phyloP scores from a whole-genome alignment of 257 asterid species.

The Marsdenia floribunda region DNA sequence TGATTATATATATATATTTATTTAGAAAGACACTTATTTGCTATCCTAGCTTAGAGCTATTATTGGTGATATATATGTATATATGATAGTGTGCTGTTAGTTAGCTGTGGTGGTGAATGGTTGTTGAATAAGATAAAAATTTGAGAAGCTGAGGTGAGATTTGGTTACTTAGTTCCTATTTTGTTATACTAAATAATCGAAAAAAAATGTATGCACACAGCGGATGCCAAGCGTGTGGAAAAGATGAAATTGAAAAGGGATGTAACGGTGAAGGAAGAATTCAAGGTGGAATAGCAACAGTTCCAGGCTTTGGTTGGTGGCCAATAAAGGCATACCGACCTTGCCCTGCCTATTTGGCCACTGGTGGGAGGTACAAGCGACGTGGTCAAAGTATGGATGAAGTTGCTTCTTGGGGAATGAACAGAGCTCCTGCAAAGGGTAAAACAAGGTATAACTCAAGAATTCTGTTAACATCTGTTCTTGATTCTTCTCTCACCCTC shows the following conservation, averaged over 20 bases:
- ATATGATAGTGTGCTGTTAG: background rate
- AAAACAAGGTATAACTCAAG: slow-evolving; percentile 33
- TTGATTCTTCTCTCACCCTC: no score
- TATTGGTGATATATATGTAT: background rate
- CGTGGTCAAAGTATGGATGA: slow-evolving; percentile 93
- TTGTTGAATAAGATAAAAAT: background rate
- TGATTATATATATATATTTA: background rate
- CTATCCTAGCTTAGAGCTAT: background rate
- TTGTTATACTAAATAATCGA: slow-evolving; percentile 1
- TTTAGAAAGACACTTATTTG: no score
- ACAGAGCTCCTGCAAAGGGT: slow-evolving; percentile 21
- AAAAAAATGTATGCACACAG: slow-evolving; percentile 21
- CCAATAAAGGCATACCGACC: slow-evolving; percentile 93
- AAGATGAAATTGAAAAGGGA: slow-evolving; percentile 63
- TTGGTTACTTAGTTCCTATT: background rate
- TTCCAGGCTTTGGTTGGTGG: slow-evolving; percentile 99
- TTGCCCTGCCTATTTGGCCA: slow-evolving; percentile 78
- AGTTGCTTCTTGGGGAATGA: slow-evolving; percentile 63
- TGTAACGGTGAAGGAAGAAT: slow-evolving; percentile 95
- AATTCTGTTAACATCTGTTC: no score
- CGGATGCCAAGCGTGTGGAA: slow-evolving; percentile 85
- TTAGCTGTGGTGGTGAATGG: background rate
- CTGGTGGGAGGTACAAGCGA: slow-evolving; percentile 81
- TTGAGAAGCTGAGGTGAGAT: background rate
- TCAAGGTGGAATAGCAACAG: slow-evolving; percentile 92